phyloP scores from a whole-genome alignment of 345 rosid genomes.

The Salix koriyanagi region DNA sequence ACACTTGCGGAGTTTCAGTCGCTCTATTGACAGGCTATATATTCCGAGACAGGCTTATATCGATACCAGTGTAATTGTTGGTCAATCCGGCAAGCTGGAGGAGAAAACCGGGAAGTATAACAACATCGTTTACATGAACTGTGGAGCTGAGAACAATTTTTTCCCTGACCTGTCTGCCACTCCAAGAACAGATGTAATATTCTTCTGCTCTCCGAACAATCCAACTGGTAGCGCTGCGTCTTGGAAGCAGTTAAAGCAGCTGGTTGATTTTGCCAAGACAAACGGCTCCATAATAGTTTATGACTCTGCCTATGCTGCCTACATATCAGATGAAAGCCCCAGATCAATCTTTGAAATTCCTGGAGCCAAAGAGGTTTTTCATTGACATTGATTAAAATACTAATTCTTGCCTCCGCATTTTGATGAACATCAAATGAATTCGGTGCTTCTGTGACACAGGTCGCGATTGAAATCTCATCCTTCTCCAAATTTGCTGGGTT shows the following conservation, averaged over 20 bases:
- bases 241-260: constrained; percentile 45
- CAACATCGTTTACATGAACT: constrained; percentile 65
- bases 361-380: constrained; percentile 76
- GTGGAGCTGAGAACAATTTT: constrained; percentile 51
- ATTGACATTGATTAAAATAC: neutral
- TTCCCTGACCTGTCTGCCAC: constrained; percentile 58
- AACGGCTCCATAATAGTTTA: constrained; percentile 72
- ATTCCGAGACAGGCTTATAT: constrained; percentile 52
- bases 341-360: constrained; percentile 81
- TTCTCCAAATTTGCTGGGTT: constrained; percentile 88
- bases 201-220: constrained; percentile 93
- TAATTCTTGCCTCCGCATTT: neutral
- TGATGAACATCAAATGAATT: neutral
- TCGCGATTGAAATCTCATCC: constrained; percentile 80
- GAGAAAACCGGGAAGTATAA: constrained; percentile 51
- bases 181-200: constrained; percentile 67
- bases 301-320: constrained; percentile 76
- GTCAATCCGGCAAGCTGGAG: constrained; percentile 57
- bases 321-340: constrained; percentile 62
- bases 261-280: constrained; percentile 65
- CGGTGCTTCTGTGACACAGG: constrained; percentile 31
- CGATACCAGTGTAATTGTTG: constrained; percentile 72
- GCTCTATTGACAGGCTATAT: neutral
- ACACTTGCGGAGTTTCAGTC: too few species aligned
- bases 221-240: constrained; percentile 83